Percentiles rank a stretch among this genome's conserved stretches.
Evolutionary conservation across 495 filamentous ascomycete species (phyloP).

Genomic region (Neurospora tetrasperma): DNA sequence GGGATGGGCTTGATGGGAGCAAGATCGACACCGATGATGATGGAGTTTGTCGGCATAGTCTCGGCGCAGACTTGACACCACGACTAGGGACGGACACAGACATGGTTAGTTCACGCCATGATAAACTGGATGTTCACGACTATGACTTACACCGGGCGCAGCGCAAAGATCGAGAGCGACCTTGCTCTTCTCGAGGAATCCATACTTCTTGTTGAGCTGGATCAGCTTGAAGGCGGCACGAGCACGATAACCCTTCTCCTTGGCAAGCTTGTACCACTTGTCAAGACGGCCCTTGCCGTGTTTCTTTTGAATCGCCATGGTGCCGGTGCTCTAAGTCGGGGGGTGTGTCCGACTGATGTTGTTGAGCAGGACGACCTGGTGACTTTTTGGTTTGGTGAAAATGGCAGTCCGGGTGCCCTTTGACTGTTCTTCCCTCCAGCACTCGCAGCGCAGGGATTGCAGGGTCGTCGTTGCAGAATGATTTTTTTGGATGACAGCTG

Average conservation of each 20-base stretch:
- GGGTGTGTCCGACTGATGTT: slow-evolving; percentile 4
- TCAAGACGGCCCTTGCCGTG: slow-evolving; percentile 98
- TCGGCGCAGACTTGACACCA: slow-evolving; percentile 98
- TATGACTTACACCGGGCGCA: slow-evolving; percentile 69
- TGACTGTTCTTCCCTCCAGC: not conserved
- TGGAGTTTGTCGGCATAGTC: slow-evolving; percentile 79
- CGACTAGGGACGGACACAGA: slow-evolving; percentile 43
- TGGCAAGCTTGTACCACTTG: slow-evolving; percentile 84
- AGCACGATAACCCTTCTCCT: slow-evolving; percentile 96
- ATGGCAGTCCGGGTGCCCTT: not conserved
- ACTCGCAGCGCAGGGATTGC: slow-evolving; percentile 1
- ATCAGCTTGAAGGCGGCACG: slow-evolving; percentile 97
- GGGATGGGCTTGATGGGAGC: slow-evolving; percentile 94
- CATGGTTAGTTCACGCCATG: not conserved
- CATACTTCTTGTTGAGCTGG: slow-evolving; percentile 97
- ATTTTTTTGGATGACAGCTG: slow-evolving; percentile 5
- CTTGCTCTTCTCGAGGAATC: slow-evolving; percentile 92
- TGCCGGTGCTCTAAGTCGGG: slow-evolving; percentile 8
- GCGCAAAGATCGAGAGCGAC: slow-evolving; percentile 96
- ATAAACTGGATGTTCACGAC: not conserved
- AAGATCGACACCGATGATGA: slow-evolving; percentile 93
- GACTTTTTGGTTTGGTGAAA: not conserved
- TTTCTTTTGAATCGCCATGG: slow-evolving; percentile 98
- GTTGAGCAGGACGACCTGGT: not conserved
- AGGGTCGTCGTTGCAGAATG: slow-evolving; percentile 3